phyloP scores from a whole-genome alignment of 495 filamentous ascomycete species.

The Penicillium paradoxum region DNA sequence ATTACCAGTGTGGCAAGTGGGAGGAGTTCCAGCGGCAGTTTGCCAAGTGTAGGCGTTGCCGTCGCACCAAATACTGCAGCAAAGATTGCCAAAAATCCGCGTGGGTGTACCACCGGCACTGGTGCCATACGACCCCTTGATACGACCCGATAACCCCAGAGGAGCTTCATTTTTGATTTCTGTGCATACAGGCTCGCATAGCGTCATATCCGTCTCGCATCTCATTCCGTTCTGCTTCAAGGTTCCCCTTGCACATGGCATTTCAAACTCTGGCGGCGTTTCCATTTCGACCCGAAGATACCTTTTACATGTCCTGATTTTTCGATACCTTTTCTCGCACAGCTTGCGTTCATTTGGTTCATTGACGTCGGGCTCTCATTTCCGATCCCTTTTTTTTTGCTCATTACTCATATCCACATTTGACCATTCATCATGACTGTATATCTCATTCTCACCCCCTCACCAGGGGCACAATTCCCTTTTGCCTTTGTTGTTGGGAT shows the following conservation, averaged over 20 bases:
- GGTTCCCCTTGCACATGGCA: slow-evolving; percentile 40
- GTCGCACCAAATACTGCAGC: slow-evolving; percentile 98
- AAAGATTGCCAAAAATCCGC: slow-evolving; percentile 99
- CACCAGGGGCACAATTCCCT: slow-evolving; percentile 1
- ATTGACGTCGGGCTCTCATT: neutral
- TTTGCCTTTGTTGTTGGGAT: slow-evolving; percentile 1
- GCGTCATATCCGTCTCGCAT: slow-evolving; percentile 35
- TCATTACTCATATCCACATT: slow-evolving; percentile 26
- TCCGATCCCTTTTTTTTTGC: slow-evolving; percentile 10
- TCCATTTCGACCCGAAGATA: slow-evolving; percentile 40
- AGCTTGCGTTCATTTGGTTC: slow-evolving; percentile 5
- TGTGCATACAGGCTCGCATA: slow-evolving; percentile 46
- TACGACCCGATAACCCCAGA: slow-evolving; percentile 26
- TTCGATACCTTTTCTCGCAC: slow-evolving; percentile 12
- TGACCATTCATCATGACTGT: slow-evolving; percentile 8
- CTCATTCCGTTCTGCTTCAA: slow-evolving; percentile 23
- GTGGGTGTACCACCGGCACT: slow-evolving; percentile 96
- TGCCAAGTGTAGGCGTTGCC: slow-evolving; percentile 93
- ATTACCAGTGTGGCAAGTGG: slow-evolving; percentile 97
- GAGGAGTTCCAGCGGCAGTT: slow-evolving; percentile 94
- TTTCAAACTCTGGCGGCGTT: slow-evolving; percentile 43
- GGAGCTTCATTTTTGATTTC: slow-evolving; percentile 30
- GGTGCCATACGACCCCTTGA: slow-evolving; percentile 77
- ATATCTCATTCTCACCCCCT: slow-evolving; percentile 1
- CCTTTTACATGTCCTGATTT: slow-evolving; percentile 35